Evolutionary conservation across 331 rosid genomes (phyloP).

Genomic region (Saraca asoca): DNA sequence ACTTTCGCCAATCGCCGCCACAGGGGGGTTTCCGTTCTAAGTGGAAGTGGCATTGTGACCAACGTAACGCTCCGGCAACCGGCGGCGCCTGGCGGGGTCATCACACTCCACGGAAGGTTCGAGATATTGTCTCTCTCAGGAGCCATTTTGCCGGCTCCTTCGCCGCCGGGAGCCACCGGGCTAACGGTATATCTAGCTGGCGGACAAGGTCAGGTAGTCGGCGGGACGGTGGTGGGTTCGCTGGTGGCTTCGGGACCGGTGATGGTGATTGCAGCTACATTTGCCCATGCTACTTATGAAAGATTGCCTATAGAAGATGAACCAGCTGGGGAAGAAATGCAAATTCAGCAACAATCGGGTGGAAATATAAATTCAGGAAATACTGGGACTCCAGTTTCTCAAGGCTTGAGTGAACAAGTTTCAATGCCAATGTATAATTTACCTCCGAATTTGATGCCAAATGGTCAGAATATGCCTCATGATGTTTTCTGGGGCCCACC

Average conservation of each 20-base stretch:
- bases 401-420: conserved; percentile 54
- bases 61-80: conserved; percentile 80
- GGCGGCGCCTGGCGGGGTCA: conserved; percentile 58
- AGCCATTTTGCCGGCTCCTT: conserved; percentile 78
- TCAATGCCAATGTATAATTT: conserved; percentile 60
- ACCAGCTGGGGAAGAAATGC: conserved; percentile 47
- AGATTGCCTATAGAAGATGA: conserved; percentile 70
- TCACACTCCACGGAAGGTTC: conserved; percentile 68
- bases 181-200: conserved; percentile 72
- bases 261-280: conserved; percentile 78
- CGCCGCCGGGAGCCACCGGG: conserved; percentile 78
- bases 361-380: conserved; percentile 45
- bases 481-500: conserved; percentile 82
- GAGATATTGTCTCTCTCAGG: conserved; percentile 79
- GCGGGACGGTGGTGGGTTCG: conserved; percentile 73
- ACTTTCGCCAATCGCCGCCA: conserved; percentile 72
- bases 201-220: conserved; percentile 83
- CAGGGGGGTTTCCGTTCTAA: conserved; percentile 79
- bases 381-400: conserved; percentile 40
- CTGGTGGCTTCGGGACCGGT: conserved; percentile 81
- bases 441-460: conserved; percentile 63
- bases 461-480: conserved; percentile 63
- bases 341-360: conserved; percentile 46
- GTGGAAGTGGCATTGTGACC: conserved; percentile 75
- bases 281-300: conserved; percentile 78